Conservation (phyloP, 495 filamentous ascomycete species). For the Talaromyces stipitatus region DNA sequence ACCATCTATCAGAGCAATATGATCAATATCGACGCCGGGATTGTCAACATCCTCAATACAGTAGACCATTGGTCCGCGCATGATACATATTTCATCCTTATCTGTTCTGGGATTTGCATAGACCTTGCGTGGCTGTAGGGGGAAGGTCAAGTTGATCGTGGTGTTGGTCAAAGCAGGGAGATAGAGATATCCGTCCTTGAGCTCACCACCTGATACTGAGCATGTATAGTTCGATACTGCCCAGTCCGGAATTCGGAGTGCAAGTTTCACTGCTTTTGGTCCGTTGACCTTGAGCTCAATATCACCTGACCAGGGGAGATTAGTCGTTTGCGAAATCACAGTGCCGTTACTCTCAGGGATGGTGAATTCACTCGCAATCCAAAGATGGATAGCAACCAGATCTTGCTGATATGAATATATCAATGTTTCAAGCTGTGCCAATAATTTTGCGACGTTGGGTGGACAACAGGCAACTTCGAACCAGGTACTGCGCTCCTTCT, state of each 20-base stretch:
- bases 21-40: conserved; percentile 43
- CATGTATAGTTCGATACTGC: conserved; percentile 16
- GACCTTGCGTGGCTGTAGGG: conserved; percentile 37
- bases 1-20: conserved; percentile 29
- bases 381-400: conserved; percentile 45
- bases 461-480: conserved; percentile 53
- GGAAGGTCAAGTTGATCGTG: conserved; percentile 20
- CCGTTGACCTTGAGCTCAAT: conserved; percentile 31
- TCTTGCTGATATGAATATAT: conserved; percentile 9
- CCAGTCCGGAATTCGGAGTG: conserved; percentile 46
- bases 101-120: conserved; percentile 44
- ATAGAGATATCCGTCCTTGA: conserved; percentile 35
- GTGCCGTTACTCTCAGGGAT: conserved; percentile 26
- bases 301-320: conserved; percentile 51
- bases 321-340: conserved; percentile 38
- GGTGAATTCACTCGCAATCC: conserved; percentile 35
- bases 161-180: conserved; percentile 19
- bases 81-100: conserved; percentile 41
- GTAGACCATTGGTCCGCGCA: conserved; percentile 49
- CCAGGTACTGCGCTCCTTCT: conserved; percentile 37
- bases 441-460: conserved; percentile 45
- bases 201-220: neutral
- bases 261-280: conserved; percentile 23
- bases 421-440: conserved; percentile 30
- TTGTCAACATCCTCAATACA: conserved; percentile 52